Conservation (phyloP, 306 rosid genomes). For the Dalbergia oliveri region DNA sequence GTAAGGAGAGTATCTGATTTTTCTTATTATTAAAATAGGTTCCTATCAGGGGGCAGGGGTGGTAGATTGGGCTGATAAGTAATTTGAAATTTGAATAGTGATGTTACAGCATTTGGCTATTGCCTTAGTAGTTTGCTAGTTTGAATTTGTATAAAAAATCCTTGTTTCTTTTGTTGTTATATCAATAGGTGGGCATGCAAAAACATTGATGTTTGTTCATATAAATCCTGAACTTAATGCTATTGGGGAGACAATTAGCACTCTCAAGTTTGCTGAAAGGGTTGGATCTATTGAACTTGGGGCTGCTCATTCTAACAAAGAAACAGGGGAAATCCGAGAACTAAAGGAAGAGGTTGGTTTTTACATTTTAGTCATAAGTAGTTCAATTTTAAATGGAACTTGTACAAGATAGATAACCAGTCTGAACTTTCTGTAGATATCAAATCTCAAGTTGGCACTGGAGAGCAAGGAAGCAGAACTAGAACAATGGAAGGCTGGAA, state of each 20-base stretch:
- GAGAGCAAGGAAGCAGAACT: slow-evolving; percentile 88
- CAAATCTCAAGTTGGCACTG: slow-evolving; percentile 75
- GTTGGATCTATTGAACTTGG: slow-evolving; percentile 94
- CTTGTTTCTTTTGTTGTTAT: slow-evolving; percentile 33
- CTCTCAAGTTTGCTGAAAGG: slow-evolving; percentile 99
- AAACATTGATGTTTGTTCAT: slow-evolving; percentile 99
- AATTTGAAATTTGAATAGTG: background rate
- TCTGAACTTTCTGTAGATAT: slow-evolving; percentile 57
- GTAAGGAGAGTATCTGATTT: too few relatives aligned
- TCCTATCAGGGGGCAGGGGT: too few relatives aligned
- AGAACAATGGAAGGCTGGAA: slow-evolving; percentile 70
- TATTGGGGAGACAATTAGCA: slow-evolving; percentile 95
- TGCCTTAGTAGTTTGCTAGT: background rate
- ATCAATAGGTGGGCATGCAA: slow-evolving; percentile 90
- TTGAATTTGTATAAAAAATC: slow-evolving; percentile 1
- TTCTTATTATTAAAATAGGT: too few relatives aligned
- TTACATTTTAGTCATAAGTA: slow-evolving; percentile 31
- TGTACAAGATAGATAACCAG: background rate
- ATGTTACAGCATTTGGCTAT: slow-evolving; percentile 15
- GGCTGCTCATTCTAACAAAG: slow-evolving; percentile 92
- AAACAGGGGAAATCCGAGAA: slow-evolving; percentile 87
- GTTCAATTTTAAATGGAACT: slow-evolving; percentile 32
- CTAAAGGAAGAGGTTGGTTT: slow-evolving; percentile 84
- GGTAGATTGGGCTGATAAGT: too few relatives aligned
- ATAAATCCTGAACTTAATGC: slow-evolving; percentile 93